These are phyloP conservation scores for Staphylotrichum longicolle DNA, from an alignment of 495 filamentous ascomycete species.

Conservation along the genomic window DNA sequence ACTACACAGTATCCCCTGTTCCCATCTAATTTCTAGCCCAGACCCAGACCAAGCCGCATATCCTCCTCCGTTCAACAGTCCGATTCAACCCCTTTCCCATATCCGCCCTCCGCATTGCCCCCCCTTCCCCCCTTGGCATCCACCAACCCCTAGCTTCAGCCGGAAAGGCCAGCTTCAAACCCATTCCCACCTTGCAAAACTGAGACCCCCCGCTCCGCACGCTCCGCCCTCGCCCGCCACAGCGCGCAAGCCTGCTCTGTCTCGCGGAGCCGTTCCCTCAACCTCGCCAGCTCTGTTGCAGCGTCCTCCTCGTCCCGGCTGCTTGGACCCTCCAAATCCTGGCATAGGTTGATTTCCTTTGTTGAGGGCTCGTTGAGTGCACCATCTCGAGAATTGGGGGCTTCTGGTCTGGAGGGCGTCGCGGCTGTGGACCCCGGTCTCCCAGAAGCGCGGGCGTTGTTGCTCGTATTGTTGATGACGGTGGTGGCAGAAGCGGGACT, in stretches of 20 bases:
- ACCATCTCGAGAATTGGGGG: too few species aligned
- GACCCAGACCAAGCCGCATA: too few species aligned
- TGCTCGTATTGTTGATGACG: background rate
- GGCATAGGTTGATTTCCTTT: too few species aligned
- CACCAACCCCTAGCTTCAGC: background rate
- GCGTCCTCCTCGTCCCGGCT: background rate
- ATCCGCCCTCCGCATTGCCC: too few species aligned
- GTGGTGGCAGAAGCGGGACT: background rate
- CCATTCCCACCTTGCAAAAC: slow-evolving; percentile 33
- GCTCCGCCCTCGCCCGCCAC: slow-evolving; percentile 53
- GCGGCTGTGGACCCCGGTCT: too few species aligned
- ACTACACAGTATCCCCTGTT: background rate
- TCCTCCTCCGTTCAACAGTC: too few species aligned
- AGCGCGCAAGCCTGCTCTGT: slow-evolving; percentile 43
- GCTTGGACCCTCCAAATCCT: too few species aligned
- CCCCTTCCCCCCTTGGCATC: background rate
- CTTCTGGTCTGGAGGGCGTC: too few species aligned
- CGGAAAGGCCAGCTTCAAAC: background rate
- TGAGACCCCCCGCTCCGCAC: slow-evolving; percentile 47
- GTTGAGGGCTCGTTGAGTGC: too few species aligned
- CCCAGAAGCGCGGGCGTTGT: too few species aligned
- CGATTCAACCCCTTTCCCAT: too few species aligned
- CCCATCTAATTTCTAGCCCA: too few species aligned
- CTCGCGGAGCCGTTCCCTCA: slow-evolving; percentile 46
- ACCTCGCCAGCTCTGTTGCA: slow-evolving; percentile 35